Conservation (phyloP, 2,329 filamentous ascomycete species). For the Ceratocystiopsis sp. region DNA sequence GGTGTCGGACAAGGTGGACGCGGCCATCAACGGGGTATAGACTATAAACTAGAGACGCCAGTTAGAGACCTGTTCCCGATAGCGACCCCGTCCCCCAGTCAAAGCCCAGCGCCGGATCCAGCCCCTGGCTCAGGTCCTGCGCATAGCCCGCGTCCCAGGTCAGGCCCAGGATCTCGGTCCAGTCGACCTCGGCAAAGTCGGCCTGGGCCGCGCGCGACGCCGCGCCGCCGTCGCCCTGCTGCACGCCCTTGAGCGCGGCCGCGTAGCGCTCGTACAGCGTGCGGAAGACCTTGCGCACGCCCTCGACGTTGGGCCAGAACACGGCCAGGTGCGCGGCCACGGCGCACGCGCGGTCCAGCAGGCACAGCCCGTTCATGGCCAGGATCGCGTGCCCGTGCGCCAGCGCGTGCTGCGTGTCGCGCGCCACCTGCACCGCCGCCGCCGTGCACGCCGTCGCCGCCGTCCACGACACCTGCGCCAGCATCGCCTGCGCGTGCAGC, state of each 20-base stretch:
- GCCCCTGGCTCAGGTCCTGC: not conserved
- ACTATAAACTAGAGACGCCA: too few relatives aligned
- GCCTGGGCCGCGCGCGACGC: too few relatives aligned
- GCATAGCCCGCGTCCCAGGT: constrained; percentile 1
- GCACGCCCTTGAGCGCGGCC: not conserved
- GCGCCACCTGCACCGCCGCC: constrained; percentile 10
- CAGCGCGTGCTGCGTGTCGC: not conserved
- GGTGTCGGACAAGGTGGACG: constrained; percentile 1
- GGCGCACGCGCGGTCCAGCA: not conserved
- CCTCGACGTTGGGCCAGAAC: not conserved
- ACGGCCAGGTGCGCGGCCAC: not conserved
- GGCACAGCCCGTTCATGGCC: not conserved
- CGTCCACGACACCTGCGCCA: constrained; percentile 15
- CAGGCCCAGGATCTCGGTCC: constrained; percentile 1
- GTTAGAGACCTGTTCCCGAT: too few relatives aligned
- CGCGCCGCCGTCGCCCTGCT: not conserved
- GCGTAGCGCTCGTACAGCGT: not conserved
- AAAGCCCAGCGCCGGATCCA: constrained; percentile 1
- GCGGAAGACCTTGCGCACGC: not conserved
- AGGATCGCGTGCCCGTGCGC: not conserved
- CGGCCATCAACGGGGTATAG: not conserved
- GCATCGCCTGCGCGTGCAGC: too few relatives aligned
- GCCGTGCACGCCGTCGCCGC: too few relatives aligned
- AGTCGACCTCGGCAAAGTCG: too few relatives aligned
- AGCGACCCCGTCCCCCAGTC: too few relatives aligned